Conservation (phyloP, 257 asterid genomes). For the Ligustrum vulgare region DNA sequence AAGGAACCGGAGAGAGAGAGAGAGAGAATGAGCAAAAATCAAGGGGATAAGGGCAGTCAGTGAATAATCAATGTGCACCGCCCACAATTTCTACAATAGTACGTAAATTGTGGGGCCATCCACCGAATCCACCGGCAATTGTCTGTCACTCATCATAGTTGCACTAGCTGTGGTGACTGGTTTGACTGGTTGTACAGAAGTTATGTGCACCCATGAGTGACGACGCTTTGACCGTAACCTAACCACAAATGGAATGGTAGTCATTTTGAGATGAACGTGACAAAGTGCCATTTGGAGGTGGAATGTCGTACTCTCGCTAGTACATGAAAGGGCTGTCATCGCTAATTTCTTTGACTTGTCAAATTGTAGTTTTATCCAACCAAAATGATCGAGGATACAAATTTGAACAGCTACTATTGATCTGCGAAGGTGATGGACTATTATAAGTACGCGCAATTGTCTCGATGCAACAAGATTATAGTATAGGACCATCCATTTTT, state of each 20-base stretch:
- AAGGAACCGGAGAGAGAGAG: background rate
- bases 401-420: too few relatives aligned
- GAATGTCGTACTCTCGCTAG: background rate
- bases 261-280: background rate
- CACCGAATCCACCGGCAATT: constrained; percentile 1
- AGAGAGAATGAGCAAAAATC: background rate
- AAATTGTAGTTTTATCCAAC: background rate
- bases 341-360: background rate
- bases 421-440: too few relatives aligned
- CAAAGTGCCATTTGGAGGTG: background rate
- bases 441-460: too few relatives aligned
- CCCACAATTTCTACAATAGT: background rate
- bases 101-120: background rate
- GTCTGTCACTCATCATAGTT: background rate
- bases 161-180: background rate
- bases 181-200: background rate
- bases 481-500: too few relatives aligned
- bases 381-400: too few relatives aligned
- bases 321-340: background rate
- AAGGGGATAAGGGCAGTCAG: background rate
- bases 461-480: too few relatives aligned
- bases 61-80: constrained; percentile 1
- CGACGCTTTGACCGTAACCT: background rate
- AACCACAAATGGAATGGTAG: background rate
- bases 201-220: background rate